Conservation (phyloP, 305 asterid genomes). For the Nicotiana rustica region DNA sequence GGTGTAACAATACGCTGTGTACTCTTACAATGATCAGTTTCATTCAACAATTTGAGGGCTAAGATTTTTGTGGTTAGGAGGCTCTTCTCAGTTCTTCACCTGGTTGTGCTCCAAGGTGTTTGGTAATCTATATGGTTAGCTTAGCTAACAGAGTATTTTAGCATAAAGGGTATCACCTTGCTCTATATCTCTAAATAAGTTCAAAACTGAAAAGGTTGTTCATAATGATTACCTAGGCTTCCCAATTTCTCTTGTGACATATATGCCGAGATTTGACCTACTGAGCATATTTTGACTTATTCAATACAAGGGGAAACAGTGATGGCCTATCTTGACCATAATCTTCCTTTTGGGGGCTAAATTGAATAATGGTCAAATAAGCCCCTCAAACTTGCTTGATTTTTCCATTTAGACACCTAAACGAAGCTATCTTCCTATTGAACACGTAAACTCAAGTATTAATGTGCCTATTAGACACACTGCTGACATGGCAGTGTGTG, state of each 20-base stretch:
- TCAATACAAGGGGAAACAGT: neutral
- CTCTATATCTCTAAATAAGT: neutral
- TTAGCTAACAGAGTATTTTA: neutral
- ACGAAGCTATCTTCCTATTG: too few species aligned
- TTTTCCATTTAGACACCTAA: too few species aligned
- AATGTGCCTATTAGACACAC: too few species aligned
- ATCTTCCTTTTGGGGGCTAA: neutral
- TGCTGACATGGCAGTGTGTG: too few species aligned
- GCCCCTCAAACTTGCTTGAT: too few species aligned
- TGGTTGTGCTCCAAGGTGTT: constrained; percentile 11
- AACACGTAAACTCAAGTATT: too few species aligned
- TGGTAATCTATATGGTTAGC: neutral
- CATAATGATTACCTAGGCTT: neutral
- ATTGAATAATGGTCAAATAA: neutral
- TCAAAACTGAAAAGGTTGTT: neutral
- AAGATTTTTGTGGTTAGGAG: neutral
- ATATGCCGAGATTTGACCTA: neutral
- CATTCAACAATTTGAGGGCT: neutral
- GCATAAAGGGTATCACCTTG: neutral
- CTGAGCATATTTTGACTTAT: neutral
- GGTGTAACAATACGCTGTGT: neutral
- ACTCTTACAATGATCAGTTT: neutral
- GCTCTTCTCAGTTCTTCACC: neutral
- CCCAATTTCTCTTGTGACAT: neutral
- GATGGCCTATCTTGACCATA: neutral